These are phyloP conservation scores for Dictyostelium capitatum DNA, from an alignment of 78 protist genomes.

Conservation along the genomic window DNA sequence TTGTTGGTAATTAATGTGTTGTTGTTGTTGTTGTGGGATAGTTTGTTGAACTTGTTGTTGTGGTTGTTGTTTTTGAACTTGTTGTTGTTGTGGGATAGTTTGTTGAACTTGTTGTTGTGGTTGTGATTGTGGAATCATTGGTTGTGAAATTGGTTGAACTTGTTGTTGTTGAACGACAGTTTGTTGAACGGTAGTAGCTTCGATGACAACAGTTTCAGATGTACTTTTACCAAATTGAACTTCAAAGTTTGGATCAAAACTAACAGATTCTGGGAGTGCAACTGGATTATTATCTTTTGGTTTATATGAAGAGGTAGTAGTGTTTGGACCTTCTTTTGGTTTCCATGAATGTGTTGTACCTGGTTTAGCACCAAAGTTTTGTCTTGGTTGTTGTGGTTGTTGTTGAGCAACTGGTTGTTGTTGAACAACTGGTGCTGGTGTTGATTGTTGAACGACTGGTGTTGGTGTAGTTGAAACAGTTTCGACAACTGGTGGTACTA, in stretches of 20 bases:
- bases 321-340: slow-evolving; percentile 31
- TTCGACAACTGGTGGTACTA: background rate
- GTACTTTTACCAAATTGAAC: slow-evolving; percentile 77
- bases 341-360: slow-evolving; percentile 78
- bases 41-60: slow-evolving; percentile 18
- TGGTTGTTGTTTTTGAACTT: slow-evolving; percentile 19
- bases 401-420: background rate
- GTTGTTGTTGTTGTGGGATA: slow-evolving; percentile 15
- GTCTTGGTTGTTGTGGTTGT: slow-evolving; percentile 10
- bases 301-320: background rate
- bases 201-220: background rate
- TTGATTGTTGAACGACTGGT: slow-evolving; percentile 5
- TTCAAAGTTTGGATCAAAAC: slow-evolving; percentile 77
- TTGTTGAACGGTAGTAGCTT: slow-evolving; percentile 15
- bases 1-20: slow-evolving; percentile 5
- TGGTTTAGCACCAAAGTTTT: slow-evolving; percentile 76
- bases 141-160: background rate
- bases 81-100: background rate
- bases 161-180: slow-evolving; percentile 9
- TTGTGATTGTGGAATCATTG: background rate
- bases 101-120: slow-evolving; percentile 11
- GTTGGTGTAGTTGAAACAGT: background rate
- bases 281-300: slow-evolving; percentile 56
- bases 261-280: slow-evolving; percentile 72
- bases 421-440: slow-evolving; percentile 1